phyloP scores from a whole-genome alignment of 192 early-diverging fungal species.

The Geosiphon pyriformis region DNA sequence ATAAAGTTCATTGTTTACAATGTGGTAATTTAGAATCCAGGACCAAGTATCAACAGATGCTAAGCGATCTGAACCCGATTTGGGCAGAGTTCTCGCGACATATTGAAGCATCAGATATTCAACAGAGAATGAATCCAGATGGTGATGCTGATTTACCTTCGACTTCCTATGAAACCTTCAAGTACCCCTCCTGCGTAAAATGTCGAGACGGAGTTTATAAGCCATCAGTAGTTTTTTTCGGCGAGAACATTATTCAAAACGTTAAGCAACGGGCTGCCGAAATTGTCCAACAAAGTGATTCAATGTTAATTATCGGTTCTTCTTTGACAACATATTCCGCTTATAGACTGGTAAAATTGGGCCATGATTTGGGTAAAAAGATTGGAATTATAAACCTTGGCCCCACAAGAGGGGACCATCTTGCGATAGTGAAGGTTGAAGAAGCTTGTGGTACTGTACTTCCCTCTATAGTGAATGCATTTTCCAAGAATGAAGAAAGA shows the following conservation, averaged over 20 bases:
- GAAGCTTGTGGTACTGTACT: not conserved
- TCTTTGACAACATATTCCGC: slow-evolving; percentile 81
- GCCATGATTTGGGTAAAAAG: slow-evolving; percentile 51
- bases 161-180: slow-evolving; percentile 57
- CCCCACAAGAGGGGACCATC: slow-evolving; percentile 62
- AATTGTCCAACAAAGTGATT: slow-evolving; percentile 53
- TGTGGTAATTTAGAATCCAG: slow-evolving; percentile 57
- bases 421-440: slow-evolving; percentile 34
- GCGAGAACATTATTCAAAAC: slow-evolving; percentile 64
- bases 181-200: slow-evolving; percentile 61
- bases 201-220: slow-evolving; percentile 65
- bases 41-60: slow-evolving; percentile 54
- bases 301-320: slow-evolving; percentile 74
- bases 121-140: slow-evolving; percentile 67
- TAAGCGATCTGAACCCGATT: slow-evolving; percentile 65
- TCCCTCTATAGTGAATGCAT: not conserved
- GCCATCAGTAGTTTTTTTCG: slow-evolving; percentile 85
- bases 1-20: slow-evolving; percentile 63
- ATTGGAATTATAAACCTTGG: slow-evolving; percentile 73
- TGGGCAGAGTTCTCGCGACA: slow-evolving; percentile 45
- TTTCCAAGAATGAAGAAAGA: not conserved
- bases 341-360: slow-evolving; percentile 66
- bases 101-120: slow-evolving; percentile 36
- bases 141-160: slow-evolving; percentile 72
- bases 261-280: slow-evolving; percentile 52